Evolutionary conservation across 176 grass and related monocot species (phyloP), one percentile per base, ranked within the genome.

Genomic region (Lolium perenne): DNA sequence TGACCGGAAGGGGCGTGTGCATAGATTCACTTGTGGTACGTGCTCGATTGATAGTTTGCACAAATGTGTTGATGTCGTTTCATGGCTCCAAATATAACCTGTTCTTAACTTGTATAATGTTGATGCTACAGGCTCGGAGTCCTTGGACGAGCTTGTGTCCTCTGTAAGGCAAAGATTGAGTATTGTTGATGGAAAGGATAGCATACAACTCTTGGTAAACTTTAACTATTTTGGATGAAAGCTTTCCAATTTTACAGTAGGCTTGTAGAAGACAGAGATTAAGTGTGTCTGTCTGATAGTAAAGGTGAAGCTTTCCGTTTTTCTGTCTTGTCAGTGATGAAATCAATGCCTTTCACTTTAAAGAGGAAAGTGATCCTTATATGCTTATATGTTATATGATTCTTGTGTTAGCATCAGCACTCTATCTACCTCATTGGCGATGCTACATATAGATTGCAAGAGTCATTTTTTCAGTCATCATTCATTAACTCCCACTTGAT

Each of bases 11-110:
- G 86, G 92, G 26, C 92, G 87, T 23, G 82, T 99, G 12, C 94
- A 99, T 82, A 93, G 97, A 86, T 94, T 96, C 74, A 93, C 88
- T 78, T 93, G 86, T 90, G 92, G 97, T 98, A 79, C 81, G 70
- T 91, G 73, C 54, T 72, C 45, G 2, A 50, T 76, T 71, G 21
- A 74, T 77, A 74, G 45, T 84, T 89, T 59, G 38, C 41, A 82
- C 88, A 63, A 77, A 81, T 50, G 64, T 85, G 47, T 72, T 41
- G 61, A 16, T 54, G 20, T 45, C 7, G 18, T 74, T 60, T 8
- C 23, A 59, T 48, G 12, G 21, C 60, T 57, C 20, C 41, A 76
- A 69, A 76, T 20, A 84, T 86, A 82, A 74, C 23, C 58, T 14
- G 25, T 83, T 56, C 32, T 78, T 85, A 62, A 79, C 26, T 85